Evolutionary conservation across 1,139 yeast genomes (phyloP).

Genomic region (Sugiyamaella neomexicana): DNA sequence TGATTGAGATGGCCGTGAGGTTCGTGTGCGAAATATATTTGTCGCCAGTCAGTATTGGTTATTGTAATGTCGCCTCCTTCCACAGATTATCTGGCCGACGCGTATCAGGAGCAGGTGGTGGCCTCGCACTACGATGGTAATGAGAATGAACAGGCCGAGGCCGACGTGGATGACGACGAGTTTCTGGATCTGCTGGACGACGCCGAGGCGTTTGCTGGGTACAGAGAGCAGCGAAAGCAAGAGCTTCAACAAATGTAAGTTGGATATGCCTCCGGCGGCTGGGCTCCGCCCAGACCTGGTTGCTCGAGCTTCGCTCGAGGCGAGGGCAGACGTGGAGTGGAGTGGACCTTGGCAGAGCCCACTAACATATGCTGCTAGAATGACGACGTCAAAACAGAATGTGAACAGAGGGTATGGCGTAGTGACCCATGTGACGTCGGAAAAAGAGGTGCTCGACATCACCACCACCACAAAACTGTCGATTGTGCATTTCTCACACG

Average conservation of each 20-base stretch:
- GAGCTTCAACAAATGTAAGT: constrained; percentile 52
- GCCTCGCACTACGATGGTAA: constrained; percentile 5
- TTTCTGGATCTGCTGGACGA: constrained; percentile 54
- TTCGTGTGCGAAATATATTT: too few relatives aligned
- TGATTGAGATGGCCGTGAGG: too few relatives aligned
- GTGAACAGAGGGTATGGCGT: constrained; percentile 47
- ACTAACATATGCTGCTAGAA: constrained; percentile 34
- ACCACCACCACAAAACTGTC: constrained; percentile 49
- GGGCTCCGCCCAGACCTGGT: too few relatives aligned
- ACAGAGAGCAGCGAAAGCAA: constrained; percentile 65
- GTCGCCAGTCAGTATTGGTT: neutral
- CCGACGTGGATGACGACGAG: constrained; percentile 37
- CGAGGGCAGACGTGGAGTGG: neutral
- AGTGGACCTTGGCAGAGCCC: neutral
- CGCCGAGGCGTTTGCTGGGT: constrained; percentile 73
- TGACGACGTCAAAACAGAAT: constrained; percentile 41
- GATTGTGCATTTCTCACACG: constrained; percentile 66
- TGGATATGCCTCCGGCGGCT: too few relatives aligned
- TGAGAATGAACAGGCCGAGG: constrained; percentile 12
- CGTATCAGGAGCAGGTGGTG: constrained; percentile 15
- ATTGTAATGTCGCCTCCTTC: neutral
- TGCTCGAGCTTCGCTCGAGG: too few relatives aligned
- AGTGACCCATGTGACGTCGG: constrained; percentile 47
- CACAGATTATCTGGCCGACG: constrained; percentile 4
- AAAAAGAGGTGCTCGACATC: constrained; percentile 55